These are phyloP conservation scores for Citrus inodora DNA, from an alignment of 345 rosid species.

Conservation along the genomic window DNA sequence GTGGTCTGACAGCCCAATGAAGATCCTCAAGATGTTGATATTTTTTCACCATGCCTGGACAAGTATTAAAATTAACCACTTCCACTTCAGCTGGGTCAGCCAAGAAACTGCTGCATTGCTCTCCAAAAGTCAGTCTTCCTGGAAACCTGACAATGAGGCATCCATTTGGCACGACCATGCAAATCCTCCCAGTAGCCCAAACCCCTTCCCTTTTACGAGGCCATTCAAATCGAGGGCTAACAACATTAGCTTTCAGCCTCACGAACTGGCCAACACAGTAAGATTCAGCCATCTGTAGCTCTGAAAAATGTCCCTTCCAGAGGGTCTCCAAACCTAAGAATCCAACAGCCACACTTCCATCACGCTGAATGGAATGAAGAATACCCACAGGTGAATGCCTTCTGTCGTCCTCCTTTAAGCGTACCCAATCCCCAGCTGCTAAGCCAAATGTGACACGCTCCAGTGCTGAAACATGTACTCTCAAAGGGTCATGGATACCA, in stretches of 20 bases:
- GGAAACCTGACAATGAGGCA: constrained; percentile 58
- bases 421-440: constrained; percentile 93
- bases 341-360: constrained; percentile 67
- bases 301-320: constrained; percentile 72
- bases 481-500: constrained; percentile 79
- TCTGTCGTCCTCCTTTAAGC: constrained; percentile 65
- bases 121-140: constrained; percentile 58
- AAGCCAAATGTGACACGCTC: constrained; percentile 75
- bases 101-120: constrained; percentile 42
- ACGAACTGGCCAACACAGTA: constrained; percentile 75
- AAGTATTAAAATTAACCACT: constrained; percentile 53
- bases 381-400: constrained; percentile 79
- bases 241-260: constrained; percentile 54
- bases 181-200: constrained; percentile 87
- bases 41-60: constrained; percentile 59
- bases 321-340: constrained; percentile 72
- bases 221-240: constrained; percentile 88
- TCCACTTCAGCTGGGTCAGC: constrained; percentile 95
- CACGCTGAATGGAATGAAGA: constrained; percentile 69
- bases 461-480: constrained; percentile 60
- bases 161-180: constrained; percentile 67
- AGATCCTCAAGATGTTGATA: constrained; percentile 91
- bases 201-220: constrained; percentile 50
- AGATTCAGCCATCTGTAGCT: constrained; percentile 84
- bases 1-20: constrained; percentile 93